Evolutionary conservation across 2,329 filamentous ascomycete species (phyloP).

Genomic region (Tolypocladium guangdongense): DNA sequence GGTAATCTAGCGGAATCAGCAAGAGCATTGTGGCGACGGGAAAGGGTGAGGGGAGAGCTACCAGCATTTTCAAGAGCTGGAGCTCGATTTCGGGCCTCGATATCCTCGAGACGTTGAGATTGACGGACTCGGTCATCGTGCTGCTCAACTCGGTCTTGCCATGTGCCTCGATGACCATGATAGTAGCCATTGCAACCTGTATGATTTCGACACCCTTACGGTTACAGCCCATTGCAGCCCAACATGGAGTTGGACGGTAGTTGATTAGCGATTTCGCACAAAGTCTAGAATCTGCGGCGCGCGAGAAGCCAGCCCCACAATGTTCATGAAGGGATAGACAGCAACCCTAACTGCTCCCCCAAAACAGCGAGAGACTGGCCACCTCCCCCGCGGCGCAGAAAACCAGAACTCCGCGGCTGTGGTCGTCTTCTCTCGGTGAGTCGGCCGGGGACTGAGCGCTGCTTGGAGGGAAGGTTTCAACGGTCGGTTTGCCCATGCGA

Average conservation of each 20-base stretch:
- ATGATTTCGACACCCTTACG: conserved; percentile 21
- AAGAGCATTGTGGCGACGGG: neutral
- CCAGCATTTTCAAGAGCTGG: conserved; percentile 19
- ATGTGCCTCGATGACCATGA: conserved; percentile 19
- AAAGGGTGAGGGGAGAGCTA: conserved; percentile 6
- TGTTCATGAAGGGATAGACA: conserved; percentile 23
- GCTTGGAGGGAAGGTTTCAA: conserved; percentile 14
- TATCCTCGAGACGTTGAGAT: conserved; percentile 16
- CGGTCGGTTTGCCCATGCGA: conserved; percentile 21
- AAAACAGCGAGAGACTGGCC: conserved; percentile 22
- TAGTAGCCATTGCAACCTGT: conserved; percentile 22
- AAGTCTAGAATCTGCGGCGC: conserved; percentile 15
- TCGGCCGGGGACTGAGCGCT: conserved; percentile 11
- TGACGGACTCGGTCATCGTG: conserved; percentile 17
- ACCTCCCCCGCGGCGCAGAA: conserved; percentile 14
- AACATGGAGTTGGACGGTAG: neutral
- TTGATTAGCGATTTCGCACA: conserved; percentile 6
- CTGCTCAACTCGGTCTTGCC: conserved; percentile 17
- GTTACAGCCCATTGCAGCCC: neutral
- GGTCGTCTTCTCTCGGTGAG: neutral
- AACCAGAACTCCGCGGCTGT: conserved; percentile 13
- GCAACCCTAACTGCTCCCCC: conserved; percentile 28
- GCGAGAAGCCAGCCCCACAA: conserved; percentile 12
- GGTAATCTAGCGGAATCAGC: conserved; percentile 17
- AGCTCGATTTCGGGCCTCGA: conserved; percentile 18